Base-by-base conservation (phyloP, 1,284 basidiomycete genomes). In the Schizophyllum amplum region DNA sequence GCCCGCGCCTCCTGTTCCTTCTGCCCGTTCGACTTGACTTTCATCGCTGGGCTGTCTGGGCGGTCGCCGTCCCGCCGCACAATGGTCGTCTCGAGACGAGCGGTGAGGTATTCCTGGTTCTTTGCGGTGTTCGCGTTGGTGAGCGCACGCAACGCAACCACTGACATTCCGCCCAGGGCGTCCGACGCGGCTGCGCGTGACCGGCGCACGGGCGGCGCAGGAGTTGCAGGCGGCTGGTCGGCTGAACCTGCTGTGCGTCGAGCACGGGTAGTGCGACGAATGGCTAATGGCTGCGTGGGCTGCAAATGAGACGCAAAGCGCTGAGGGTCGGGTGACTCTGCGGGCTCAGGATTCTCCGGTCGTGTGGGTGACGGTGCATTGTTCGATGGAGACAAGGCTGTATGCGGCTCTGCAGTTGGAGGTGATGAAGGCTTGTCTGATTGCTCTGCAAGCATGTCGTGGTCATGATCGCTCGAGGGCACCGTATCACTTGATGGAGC, bases 21-120 rank as follows among this genome's bases (percentile, higher is more conserved):
- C 67, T 94, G 89, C 17, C 79, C 71, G 24, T 82, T 77, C 2
- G 87, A 91, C 63, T 80, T 81, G 48, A 88, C 80, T 69, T 88
- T 92, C 52, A 86, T 82, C 20, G 77, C 81, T 1, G 90, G 91
- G 66, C 87, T 92, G 58, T 87, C 88, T 11, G 92, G 92, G 56
- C 92, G 72, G 21, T 74, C 71, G 23, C 90, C 90, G 33, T 83
- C 77, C 65, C 81, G 86, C 51, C 84, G 78, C 25, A 94, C 72
- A 22, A 93, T 78, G 67, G 86, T 80, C 51, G 75, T 85, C 67
- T 84, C 78, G 33, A 88, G 67, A 58, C 75, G 78, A 15, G 79
- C 79, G 3, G 76, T 75, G 24, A 83, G 64, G 55, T 84, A 87
- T 52, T 76, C 72, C 69, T 91, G 86, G 62, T 91, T 91, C 65